Evolutionary conservation across 140 eudicot genomes (phyloP).

Genomic region (Senecio squalidus): DNA sequence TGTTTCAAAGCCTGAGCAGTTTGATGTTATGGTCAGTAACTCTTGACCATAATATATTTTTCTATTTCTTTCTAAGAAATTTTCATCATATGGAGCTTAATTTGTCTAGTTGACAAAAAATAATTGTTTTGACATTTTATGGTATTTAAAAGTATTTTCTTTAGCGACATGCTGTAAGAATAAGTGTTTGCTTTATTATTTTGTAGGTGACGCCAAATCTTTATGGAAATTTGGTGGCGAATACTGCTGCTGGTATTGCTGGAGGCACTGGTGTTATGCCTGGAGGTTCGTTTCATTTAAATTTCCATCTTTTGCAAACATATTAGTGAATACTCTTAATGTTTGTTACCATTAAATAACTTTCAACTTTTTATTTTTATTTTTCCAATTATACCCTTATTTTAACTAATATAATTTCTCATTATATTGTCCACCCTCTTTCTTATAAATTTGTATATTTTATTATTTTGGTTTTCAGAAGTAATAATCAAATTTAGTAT

Average conservation of each 20-base stretch:
- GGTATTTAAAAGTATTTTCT: background rate
- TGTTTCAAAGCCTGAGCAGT: constrained; percentile 84
- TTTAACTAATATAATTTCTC: too few species aligned
- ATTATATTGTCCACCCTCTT: too few species aligned
- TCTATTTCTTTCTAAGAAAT: background rate
- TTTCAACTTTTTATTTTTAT: too few species aligned
- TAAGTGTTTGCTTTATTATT: background rate
- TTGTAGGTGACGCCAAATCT: constrained; percentile 89
- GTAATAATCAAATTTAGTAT: too few species aligned
- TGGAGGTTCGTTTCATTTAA: constrained; percentile 80
- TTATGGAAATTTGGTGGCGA: constrained; percentile 88
- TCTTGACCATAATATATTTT: background rate
- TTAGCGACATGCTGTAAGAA: background rate
- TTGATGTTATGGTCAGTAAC: constrained; percentile 70
- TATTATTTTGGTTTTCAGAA: too few species aligned
- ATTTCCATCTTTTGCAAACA: too few species aligned
- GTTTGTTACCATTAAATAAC: too few species aligned
- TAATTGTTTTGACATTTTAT: background rate
- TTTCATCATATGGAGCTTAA: background rate
- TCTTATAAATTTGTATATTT: too few species aligned
- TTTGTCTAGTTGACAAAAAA: background rate
- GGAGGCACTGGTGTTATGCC: constrained; percentile 98
- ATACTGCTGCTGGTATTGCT: constrained; percentile 97
- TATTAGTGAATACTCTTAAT: too few species aligned
- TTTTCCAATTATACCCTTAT: too few species aligned